These are phyloP conservation scores for Candida sonorensis DNA, from an alignment of 805 yeast species.

Conservation along the genomic window DNA sequence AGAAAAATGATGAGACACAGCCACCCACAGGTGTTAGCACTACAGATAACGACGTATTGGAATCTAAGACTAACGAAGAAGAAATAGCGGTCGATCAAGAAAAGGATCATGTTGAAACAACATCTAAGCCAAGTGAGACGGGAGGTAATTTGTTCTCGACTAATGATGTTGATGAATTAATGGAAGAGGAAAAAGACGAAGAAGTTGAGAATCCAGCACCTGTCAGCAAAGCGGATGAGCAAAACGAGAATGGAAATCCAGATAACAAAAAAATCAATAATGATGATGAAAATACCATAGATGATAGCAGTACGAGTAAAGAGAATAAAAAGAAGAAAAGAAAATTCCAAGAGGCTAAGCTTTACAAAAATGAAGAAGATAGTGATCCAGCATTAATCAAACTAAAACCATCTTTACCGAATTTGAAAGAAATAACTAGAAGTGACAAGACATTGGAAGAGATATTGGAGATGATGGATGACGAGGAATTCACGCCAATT, in stretches of 20 bases:
- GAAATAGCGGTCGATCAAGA: no score
- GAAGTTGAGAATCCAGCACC: no score
- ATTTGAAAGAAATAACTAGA: conserved; percentile 61
- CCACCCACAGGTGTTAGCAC: no score
- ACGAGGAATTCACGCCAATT: conserved; percentile 89
- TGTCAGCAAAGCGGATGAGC: no score
- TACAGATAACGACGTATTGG: no score
- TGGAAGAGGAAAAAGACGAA: conserved; percentile 11
- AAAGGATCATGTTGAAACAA: conserved; percentile 1
- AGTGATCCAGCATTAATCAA: conserved; percentile 24
- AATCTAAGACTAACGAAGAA: no score
- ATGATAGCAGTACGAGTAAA: background rate
- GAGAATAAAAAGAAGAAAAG: conserved; percentile 7
- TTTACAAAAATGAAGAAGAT: conserved; percentile 3
- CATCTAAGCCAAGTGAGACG: background rate
- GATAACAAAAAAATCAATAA: background rate
- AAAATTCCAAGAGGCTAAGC: conserved; percentile 4
- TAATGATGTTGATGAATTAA: conserved; percentile 16
- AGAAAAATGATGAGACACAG: background rate
- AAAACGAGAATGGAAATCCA: no score
- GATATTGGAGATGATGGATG: conserved; percentile 83
- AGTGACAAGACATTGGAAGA: conserved; percentile 82
- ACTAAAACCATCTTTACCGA: conserved; percentile 31
- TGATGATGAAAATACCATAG: conserved; percentile 8
- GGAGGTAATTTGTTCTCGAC: conserved; percentile 14